Base-by-base conservation (phyloP, 75 land plant species). In the Picea sitchensis region DNA sequence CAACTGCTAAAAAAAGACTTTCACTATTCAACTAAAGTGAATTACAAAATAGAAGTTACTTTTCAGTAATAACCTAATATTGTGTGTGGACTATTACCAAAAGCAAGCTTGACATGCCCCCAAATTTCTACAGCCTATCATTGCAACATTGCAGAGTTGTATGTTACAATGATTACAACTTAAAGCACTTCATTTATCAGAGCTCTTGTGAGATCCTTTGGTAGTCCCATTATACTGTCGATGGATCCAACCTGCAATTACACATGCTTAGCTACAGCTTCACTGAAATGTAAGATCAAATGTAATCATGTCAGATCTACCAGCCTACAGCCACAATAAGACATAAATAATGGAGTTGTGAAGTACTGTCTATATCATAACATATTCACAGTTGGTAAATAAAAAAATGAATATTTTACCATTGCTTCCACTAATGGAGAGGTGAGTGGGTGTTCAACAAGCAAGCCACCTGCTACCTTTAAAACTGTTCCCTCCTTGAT, bases 401-500 rank as follows among this genome's bases (percentile, higher is more conserved):
- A 36, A 67, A 26, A 59, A 30, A 47, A 23, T 62, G 68, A 81
- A 83, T 38, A 32, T 15, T 32, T 6, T 82, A 83, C 99, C 96
- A 97, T 90, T 51, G 91, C 85, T 80, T 93, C 89, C 5, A 97
- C 91, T 41, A 87, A 87, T 9, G 99, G 98, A 51, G 83, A 79
- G 14, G 89, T 88, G 61, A 95, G 77, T 61, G 98, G 96, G 85
- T 97, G 99, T 76, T 97, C 99, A 2, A 97, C 85, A 21, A 97
- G 83, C 59, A 97, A 82, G 17, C 96, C 99, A 54, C 99, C 99
- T 54, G 99, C 99, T 73, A 91, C 94, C 75, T 93, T 87, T 57
- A 93, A 87, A 72, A 95, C 92, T 36, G 61, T 26, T 20, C 98
- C 98, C 83, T 95, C 99, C 56, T 91, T 89, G 56, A 97, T 84